Percentiles rank a stretch among this genome's conserved stretches.
phyloP scores from a whole-genome alignment of 2,329 filamentous ascomycete genomes.

The Xylaria polymorpha region DNA sequence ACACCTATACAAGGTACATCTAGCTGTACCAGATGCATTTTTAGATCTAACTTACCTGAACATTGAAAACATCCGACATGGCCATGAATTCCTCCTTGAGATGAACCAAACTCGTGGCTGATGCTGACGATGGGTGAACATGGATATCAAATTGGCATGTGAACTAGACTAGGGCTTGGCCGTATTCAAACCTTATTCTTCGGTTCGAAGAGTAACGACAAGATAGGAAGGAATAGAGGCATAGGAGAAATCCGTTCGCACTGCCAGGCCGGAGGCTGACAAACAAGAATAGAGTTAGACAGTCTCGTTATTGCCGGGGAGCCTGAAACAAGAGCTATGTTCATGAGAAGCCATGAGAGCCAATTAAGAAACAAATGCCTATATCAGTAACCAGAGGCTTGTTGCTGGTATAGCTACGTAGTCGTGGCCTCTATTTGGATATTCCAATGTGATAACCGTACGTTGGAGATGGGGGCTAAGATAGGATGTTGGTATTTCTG shows the following conservation, averaged over 20 bases:
- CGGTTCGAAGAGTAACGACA: neutral
- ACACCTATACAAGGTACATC: slow-evolving; percentile 12
- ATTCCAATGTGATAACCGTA: slow-evolving; percentile 8
- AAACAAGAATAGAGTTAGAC: slow-evolving; percentile 12
- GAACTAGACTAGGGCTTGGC: slow-evolving; percentile 15
- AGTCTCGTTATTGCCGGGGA: slow-evolving; percentile 17
- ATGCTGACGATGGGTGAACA: slow-evolving; percentile 27
- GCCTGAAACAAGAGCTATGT: slow-evolving; percentile 3
- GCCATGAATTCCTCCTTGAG: slow-evolving; percentile 13
- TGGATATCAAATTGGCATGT: slow-evolving; percentile 16
- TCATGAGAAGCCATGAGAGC: slow-evolving; percentile 5
- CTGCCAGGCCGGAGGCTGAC: slow-evolving; percentile 5
- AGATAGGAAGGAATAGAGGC: neutral
- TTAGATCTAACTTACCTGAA: slow-evolving; percentile 23
- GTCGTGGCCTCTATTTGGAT: slow-evolving; percentile 2
- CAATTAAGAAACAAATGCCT: neutral
- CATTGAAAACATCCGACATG: slow-evolving; percentile 18
- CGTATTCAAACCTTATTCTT: neutral
- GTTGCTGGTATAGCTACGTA: slow-evolving; percentile 5
- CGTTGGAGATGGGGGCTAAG: slow-evolving; percentile 4
- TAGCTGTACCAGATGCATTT: slow-evolving; percentile 19
- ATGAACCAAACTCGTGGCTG: slow-evolving; percentile 19
- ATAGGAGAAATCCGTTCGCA: neutral
- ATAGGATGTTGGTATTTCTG: slow-evolving; percentile 1
- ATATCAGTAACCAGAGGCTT: neutral